These are phyloP conservation scores for Tricholoma sp. DNA, from an alignment of 768 basidiomycete genomes.

Conservation along the genomic window DNA sequence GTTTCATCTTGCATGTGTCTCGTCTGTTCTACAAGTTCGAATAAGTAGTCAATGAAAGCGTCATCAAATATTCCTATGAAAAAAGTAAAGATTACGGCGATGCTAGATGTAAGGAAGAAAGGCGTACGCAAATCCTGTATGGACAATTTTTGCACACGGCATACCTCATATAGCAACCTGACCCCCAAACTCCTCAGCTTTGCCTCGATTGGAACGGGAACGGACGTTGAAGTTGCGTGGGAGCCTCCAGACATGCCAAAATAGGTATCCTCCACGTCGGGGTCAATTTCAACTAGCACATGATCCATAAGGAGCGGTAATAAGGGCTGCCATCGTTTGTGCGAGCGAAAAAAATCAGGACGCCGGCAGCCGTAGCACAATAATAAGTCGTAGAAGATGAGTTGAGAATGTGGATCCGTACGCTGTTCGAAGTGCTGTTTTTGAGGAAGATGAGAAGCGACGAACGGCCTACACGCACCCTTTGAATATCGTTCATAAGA, in stretches of 20 bases:
- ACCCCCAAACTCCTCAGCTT: constrained; percentile 70
- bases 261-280: constrained; percentile 61
- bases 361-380: constrained; percentile 69
- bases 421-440: constrained; percentile 38
- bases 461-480: constrained; percentile 39
- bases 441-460: constrained; percentile 7
- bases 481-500: constrained; percentile 60
- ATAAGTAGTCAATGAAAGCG: constrained; percentile 80
- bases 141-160: constrained; percentile 81
- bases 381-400: constrained; percentile 76
- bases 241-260: constrained; percentile 38
- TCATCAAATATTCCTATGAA: constrained; percentile 72
- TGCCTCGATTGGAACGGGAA: constrained; percentile 76
- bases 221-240: constrained; percentile 28
- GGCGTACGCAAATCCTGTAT: constrained; percentile 72
- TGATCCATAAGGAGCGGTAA: constrained; percentile 83
- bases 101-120: not conserved
- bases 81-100: not conserved
- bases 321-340: constrained; percentile 79
- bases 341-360: constrained; percentile 65
- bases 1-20: constrained; percentile 83
- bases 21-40: constrained; percentile 92
- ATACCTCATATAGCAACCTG: constrained; percentile 85
- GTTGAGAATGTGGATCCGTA: constrained; percentile 80
- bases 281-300: constrained; percentile 75